Evolutionary conservation across 2,329 filamentous ascomycete species (phyloP).

Genomic region (Fusarium mangiferae): DNA sequence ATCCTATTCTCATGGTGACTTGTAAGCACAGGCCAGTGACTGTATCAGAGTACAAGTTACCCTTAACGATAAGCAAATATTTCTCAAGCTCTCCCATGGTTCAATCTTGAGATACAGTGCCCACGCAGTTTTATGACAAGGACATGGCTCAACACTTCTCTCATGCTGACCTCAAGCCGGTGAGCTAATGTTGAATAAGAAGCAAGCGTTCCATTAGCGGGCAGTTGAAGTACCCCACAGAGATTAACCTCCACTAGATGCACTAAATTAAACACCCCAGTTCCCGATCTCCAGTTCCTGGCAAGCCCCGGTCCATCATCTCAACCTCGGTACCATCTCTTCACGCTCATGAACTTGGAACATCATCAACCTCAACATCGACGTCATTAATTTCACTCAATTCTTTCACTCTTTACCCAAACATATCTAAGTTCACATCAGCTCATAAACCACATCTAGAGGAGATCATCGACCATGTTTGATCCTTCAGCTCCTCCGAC

Average conservation of each 20-base stretch:
- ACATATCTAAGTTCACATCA: background rate
- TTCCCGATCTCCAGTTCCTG: constrained; percentile 24
- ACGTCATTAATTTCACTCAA: background rate
- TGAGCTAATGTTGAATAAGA: constrained; percentile 15
- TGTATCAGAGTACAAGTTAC: background rate
- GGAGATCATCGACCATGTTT: constrained; percentile 43
- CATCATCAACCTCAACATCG: constrained; percentile 7
- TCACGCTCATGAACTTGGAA: constrained; percentile 14
- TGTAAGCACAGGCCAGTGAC: background rate
- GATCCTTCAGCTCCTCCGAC: constrained; percentile 50
- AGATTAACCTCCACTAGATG: constrained; percentile 17
- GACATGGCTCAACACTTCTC: background rate
- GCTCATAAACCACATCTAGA: background rate
- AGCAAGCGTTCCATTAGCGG: background rate
- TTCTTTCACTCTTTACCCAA: background rate
- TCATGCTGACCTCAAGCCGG: background rate
- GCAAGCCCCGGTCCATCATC: constrained; percentile 19
- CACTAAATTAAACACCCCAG: constrained; percentile 20
- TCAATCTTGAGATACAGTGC: background rate
- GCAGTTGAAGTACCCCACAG: constrained; percentile 34
- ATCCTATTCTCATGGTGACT: background rate
- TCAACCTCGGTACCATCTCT: constrained; percentile 34
- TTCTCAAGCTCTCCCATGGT: too few species aligned
- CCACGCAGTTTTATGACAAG: background rate
- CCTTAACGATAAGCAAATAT: background rate